These are phyloP conservation scores for Aurinia saxatilis DNA, from an alignment of 345 rosid genomes.

Conservation along the genomic window DNA sequence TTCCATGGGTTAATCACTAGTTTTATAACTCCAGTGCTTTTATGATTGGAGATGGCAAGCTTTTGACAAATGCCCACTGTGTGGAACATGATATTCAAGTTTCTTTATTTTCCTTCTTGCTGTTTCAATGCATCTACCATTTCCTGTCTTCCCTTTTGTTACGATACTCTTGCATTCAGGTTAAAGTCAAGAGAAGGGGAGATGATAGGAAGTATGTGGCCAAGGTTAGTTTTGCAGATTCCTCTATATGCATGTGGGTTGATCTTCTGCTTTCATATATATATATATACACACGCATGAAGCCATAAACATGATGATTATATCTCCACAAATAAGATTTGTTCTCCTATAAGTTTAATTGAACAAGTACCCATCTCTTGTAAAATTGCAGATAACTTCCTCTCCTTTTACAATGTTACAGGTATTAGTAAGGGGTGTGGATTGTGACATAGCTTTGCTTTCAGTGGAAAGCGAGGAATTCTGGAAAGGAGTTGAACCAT, in stretches of 20 bases:
- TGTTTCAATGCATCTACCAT: not conserved
- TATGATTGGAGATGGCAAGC: constrained; percentile 95
- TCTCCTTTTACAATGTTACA: constrained; percentile 31
- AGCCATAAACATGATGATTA: too few relatives aligned
- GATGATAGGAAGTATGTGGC: constrained; percentile 93
- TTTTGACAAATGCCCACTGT: constrained; percentile 94
- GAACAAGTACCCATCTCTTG: not conserved
- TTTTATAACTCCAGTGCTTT: constrained; percentile 64
- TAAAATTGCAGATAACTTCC: constrained; percentile 22
- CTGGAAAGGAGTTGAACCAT: constrained; percentile 87
- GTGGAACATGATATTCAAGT: constrained; percentile 89
- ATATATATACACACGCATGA: too few relatives aligned
- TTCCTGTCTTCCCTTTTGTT: constrained; percentile 7
- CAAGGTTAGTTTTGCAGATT: constrained; percentile 45
- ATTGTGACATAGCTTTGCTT: constrained; percentile 96
- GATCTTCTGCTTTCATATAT: too few relatives aligned
- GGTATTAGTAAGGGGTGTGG: constrained; percentile 94
- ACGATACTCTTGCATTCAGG: constrained; percentile 34
- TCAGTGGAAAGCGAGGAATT: constrained; percentile 85
- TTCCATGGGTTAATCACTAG: not conserved
- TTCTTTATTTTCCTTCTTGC: not conserved
- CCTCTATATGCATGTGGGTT: not conserved
- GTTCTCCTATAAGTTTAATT: not conserved
- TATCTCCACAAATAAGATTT: too few relatives aligned
- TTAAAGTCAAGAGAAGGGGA: constrained; percentile 93